Percentiles rank a stretch among this genome's conserved stretches.
These are phyloP conservation scores for Musa itinerans DNA, from an alignment of 176 grass and related monocot genomes.

Conservation along the genomic window DNA sequence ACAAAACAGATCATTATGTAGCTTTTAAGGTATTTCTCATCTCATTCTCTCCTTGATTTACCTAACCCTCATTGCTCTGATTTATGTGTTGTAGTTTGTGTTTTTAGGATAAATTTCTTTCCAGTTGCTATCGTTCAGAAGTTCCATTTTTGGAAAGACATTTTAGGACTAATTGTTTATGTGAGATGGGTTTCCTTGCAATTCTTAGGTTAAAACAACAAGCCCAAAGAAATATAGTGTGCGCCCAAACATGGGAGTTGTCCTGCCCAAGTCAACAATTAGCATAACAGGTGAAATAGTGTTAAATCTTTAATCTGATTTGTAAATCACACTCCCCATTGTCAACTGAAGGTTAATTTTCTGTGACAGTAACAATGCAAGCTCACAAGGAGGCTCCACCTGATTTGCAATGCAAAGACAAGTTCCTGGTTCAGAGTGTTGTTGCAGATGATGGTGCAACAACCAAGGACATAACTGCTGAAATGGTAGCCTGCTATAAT, in stretches of 20 bases:
- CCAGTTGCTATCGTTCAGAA: neutral
- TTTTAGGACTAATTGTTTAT: slow-evolving; percentile 1
- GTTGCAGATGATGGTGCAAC: slow-evolving; percentile 24
- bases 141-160: neutral
- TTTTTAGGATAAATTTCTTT: slow-evolving; percentile 1
- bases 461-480: slow-evolving; percentile 48
- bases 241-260: slow-evolving; percentile 59
- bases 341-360: neutral
- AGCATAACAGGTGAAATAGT: slow-evolving; percentile 37
- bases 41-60: neutral
- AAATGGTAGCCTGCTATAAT: slow-evolving; percentile 38
- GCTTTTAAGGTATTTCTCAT: slow-evolving; percentile 65
- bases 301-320: slow-evolving; percentile 2
- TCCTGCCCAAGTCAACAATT: slow-evolving; percentile 40
- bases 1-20: slow-evolving; percentile 71
- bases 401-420: slow-evolving; percentile 88
- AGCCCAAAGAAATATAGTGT: slow-evolving; percentile 78
- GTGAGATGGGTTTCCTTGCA: neutral
- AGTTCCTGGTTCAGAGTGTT: slow-evolving; percentile 79
- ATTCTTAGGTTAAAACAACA: slow-evolving; percentile 79
- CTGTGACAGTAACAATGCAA: slow-evolving; percentile 57
- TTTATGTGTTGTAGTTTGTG: neutral
- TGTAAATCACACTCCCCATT: neutral
- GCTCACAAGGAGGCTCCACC: slow-evolving; percentile 64
- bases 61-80: neutral